Evolutionary conservation across 2,329 filamentous ascomycete species (phyloP).

Genomic region (Geosmithia morbida): DNA sequence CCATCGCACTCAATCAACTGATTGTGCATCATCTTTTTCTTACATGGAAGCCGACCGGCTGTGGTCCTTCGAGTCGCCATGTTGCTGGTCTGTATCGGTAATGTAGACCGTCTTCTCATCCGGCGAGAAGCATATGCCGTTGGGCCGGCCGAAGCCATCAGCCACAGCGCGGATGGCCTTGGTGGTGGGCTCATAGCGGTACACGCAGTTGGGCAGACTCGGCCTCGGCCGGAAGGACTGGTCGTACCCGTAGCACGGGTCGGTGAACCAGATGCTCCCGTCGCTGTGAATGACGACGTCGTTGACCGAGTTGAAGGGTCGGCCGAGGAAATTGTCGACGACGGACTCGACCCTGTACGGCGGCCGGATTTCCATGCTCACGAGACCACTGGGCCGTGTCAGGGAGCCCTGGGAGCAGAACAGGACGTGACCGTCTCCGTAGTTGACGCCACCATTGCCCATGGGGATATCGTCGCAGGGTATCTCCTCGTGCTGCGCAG

Average conservation of each 20-base stretch:
- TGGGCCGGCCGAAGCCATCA: slow-evolving; percentile 40
- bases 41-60: background rate
- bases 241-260: slow-evolving; percentile 42
- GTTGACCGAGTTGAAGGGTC: slow-evolving; percentile 45
- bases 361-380: background rate
- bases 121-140: slow-evolving; percentile 37
- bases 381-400: background rate
- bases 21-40: background rate
- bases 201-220: slow-evolving; percentile 41
- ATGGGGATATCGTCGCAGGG: background rate
- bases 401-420: background rate
- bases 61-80: background rate
- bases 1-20: background rate
- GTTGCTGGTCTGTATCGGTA: slow-evolving; percentile 30
- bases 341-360: slow-evolving; percentile 11
- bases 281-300: slow-evolving; percentile 38
- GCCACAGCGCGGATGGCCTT: slow-evolving; percentile 39
- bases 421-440: background rate
- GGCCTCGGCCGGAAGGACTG: slow-evolving; percentile 42
- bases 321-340: slow-evolving; percentile 44
- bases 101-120: slow-evolving; percentile 37
- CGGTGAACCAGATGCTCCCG: slow-evolving; percentile 50
- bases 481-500: background rate
- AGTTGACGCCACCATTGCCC: background rate
- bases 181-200: slow-evolving; percentile 34